A percentile compares a stretch with the other conserved stretches of the same genome.
These are phyloP conservation scores for Bolboschoenus planiculmis DNA, from an alignment of 176 grass and related monocot species.

Conservation along the genomic window DNA sequence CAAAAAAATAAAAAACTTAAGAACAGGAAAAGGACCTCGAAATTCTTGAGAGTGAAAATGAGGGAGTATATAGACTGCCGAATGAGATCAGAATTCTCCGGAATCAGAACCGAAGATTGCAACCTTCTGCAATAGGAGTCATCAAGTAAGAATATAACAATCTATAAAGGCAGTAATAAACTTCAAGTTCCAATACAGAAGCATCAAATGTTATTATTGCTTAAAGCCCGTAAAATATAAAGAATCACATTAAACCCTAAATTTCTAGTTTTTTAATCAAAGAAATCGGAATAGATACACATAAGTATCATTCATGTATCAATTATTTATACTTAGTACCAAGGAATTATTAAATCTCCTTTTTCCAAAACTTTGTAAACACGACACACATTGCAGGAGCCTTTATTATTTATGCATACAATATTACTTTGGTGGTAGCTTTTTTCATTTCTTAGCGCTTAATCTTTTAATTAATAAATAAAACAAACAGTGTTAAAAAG, in stretches of 20 bases:
- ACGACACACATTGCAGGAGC: not conserved
- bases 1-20: not conserved
- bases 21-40: slow-evolving; percentile 43
- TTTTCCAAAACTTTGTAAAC: not conserved
- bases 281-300: not conserved
- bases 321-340: too few relatives aligned
- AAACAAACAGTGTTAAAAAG: not conserved
- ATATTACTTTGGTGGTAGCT: not conserved
- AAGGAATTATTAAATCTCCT: not conserved
- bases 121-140: slow-evolving; percentile 49
- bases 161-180: not conserved
- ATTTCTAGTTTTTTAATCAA: not conserved
- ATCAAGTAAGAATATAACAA: slow-evolving; percentile 6
- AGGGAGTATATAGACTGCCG: slow-evolving; percentile 87
- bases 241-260: not conserved
- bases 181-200: not conserved
- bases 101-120: slow-evolving; percentile 64
- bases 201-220: not conserved
- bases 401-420: not conserved
- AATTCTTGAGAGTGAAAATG: slow-evolving; percentile 90
- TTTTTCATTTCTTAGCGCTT: not conserved
- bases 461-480: not conserved
- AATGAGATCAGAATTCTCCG: slow-evolving; percentile 77
- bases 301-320: not conserved
- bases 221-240: not conserved